phyloP scores from a whole-genome alignment of 1,284 basidiomycete genomes.

The Phylloporus gajari region DNA sequence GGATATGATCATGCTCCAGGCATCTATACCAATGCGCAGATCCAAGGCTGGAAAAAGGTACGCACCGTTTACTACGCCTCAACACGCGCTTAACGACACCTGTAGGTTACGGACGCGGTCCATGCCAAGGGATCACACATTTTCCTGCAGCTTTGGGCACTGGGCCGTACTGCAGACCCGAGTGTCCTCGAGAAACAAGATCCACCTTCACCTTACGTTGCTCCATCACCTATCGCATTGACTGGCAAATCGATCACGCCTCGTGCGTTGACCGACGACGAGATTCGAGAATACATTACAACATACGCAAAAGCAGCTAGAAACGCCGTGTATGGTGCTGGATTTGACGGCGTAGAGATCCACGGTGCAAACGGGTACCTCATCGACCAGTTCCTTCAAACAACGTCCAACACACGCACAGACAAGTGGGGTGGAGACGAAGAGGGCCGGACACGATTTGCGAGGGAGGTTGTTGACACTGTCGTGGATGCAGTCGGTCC shows the following conservation, averaged over 20 bases:
- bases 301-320: neutral
- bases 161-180: constrained; percentile 48
- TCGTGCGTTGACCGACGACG: neutral
- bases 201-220: constrained; percentile 42
- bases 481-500: neutral
- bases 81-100: neutral
- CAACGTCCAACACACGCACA: neutral
- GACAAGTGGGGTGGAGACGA: neutral
- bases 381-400: neutral
- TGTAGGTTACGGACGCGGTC: constrained; percentile 49
- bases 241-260: neutral
- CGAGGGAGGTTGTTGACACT: neutral
- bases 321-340: neutral
- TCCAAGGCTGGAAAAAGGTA: constrained; percentile 13
- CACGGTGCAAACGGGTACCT: no score
- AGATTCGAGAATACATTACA: neutral
- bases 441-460: neutral
- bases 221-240: constrained; percentile 57
- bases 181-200: constrained; percentile 40
- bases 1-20: constrained; percentile 5
- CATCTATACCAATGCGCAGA: constrained; percentile 10
- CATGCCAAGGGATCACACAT: constrained; percentile 54
- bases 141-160: constrained; percentile 55
- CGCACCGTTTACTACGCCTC: no score
- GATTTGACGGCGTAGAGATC: no score